Percentiles rank a stretch among this genome's conserved stretches.
Evolutionary conservation across 805 yeast genomes (phyloP).

Genomic region (Hanseniaspora pseudoguilliermondii): DNA sequence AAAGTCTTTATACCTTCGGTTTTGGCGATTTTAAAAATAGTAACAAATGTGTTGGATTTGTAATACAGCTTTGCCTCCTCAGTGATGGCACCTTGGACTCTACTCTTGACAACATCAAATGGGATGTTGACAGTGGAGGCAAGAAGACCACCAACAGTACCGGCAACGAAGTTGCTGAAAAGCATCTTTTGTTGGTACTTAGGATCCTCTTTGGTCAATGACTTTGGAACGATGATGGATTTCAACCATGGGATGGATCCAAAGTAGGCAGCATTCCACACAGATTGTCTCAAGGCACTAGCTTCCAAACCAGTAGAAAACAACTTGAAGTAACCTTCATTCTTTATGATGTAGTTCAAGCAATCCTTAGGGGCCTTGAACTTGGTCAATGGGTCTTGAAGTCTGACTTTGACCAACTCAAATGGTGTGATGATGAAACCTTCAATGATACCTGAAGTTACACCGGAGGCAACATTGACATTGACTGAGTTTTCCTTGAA

Average conservation of each 20-base stretch:
- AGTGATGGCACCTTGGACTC: slow-evolving; percentile 64
- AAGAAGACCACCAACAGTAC: slow-evolving; percentile 91
- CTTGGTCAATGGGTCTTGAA: slow-evolving; percentile 76
- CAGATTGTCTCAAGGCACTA: slow-evolving; percentile 90
- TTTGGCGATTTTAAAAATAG: slow-evolving; percentile 40
- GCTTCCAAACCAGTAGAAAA: slow-evolving; percentile 87
- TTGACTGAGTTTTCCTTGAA: slow-evolving; percentile 29
- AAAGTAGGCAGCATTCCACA: slow-evolving; percentile 97
- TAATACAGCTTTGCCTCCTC: slow-evolving; percentile 83
- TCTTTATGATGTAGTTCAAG: slow-evolving; percentile 51
- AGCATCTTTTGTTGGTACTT: slow-evolving; percentile 32
- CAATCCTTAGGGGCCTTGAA: slow-evolving; percentile 81
- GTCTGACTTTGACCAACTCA: slow-evolving; percentile 85
- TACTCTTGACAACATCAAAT: slow-evolving; percentile 90
- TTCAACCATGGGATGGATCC: slow-evolving; percentile 88
- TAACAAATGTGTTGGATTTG: slow-evolving; percentile 68
- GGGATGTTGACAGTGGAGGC: slow-evolving; percentile 96
- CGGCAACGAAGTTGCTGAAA: slow-evolving; percentile 71
- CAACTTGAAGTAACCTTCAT: slow-evolving; percentile 70
- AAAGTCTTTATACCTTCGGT: slow-evolving; percentile 91
- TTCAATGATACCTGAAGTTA: slow-evolving; percentile 96
- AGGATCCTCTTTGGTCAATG: slow-evolving; percentile 56
- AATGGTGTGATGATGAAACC: slow-evolving; percentile 95
- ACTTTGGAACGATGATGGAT: slow-evolving; percentile 54
- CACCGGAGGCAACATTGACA: slow-evolving; percentile 86